These are phyloP conservation scores for Cryptosporidium bovis DNA, from an alignment of 169 alveolate species.

Conservation along the genomic window DNA sequence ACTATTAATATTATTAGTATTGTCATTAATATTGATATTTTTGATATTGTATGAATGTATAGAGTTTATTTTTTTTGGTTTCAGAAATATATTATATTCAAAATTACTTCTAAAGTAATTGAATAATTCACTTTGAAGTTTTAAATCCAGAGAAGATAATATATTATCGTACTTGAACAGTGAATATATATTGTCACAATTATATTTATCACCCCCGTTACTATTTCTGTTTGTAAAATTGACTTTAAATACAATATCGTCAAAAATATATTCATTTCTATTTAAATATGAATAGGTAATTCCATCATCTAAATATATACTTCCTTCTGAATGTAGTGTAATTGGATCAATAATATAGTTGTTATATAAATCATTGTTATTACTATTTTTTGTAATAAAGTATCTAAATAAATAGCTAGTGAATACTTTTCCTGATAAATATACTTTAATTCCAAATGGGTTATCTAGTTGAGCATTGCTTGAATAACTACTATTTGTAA, in stretches of 20 bases:
- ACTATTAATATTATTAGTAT: not conserved
- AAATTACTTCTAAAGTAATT: conserved; percentile 15
- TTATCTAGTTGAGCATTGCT: conserved; percentile 26
- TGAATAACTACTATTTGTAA: not conserved
- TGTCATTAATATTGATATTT: not conserved
- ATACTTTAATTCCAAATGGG: conserved; percentile 12
- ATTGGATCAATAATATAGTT: conserved; percentile 28
- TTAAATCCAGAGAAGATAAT: conserved; percentile 5
- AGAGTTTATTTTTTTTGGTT: not conserved
- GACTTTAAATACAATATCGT: conserved; percentile 30
- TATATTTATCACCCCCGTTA: not conserved
- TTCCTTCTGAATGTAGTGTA: conserved; percentile 58
- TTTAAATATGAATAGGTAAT: conserved; percentile 41
- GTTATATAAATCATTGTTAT: not conserved
- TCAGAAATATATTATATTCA: conserved; percentile 8
- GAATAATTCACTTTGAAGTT: conserved; percentile 17
- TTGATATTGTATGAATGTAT: not conserved
- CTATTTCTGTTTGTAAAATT: not conserved
- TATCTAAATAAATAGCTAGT: conserved; percentile 15
- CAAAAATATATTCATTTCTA: conserved; percentile 13
- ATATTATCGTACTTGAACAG: not conserved
- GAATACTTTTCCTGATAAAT: conserved; percentile 31
- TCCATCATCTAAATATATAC: conserved; percentile 59
- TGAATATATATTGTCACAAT: not conserved
- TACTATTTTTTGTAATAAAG: not conserved